Evolutionary conservation across 2,329 filamentous ascomycete species (phyloP).

Genomic region (Dactylellina sp.): DNA sequence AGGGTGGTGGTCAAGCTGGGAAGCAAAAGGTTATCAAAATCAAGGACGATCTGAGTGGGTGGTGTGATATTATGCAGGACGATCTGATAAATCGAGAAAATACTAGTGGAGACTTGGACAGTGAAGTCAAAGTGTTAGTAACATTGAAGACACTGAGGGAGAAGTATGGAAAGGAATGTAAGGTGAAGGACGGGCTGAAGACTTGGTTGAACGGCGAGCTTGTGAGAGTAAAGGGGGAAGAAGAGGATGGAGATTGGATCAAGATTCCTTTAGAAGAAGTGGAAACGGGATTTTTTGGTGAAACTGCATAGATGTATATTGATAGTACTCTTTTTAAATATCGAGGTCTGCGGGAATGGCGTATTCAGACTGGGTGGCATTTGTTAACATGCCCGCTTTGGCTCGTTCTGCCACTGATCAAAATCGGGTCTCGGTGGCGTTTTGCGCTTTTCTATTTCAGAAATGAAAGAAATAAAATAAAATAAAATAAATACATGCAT

Average conservation of each 20-base stretch:
- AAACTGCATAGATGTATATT: slow-evolving; percentile 2
- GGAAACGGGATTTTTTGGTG: slow-evolving; percentile 32
- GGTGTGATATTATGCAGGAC: slow-evolving; percentile 42
- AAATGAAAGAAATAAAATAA: too few relatives aligned
- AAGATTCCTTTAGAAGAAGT: slow-evolving; percentile 43
- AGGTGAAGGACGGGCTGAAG: slow-evolving; percentile 19
- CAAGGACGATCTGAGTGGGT: slow-evolving; percentile 31
- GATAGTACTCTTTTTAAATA: background rate
- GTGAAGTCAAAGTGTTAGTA: slow-evolving; percentile 37
- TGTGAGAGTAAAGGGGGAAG: slow-evolving; percentile 26
- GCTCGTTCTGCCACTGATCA: too few relatives aligned
- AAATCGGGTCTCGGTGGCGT: too few relatives aligned
- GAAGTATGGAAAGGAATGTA: slow-evolving; percentile 27
- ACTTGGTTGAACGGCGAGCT: slow-evolving; percentile 25
- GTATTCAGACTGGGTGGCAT: background rate
- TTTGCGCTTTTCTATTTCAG: too few relatives aligned
- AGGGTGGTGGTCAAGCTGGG: slow-evolving; percentile 4
- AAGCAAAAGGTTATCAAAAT: slow-evolving; percentile 30
- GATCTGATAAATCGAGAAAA: slow-evolving; percentile 33
- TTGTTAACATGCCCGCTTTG: too few relatives aligned
- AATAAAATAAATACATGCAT: too few relatives aligned
- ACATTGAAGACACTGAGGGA: slow-evolving; percentile 44
- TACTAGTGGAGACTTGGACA: slow-evolving; percentile 27
- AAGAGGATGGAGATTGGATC: slow-evolving; percentile 46
- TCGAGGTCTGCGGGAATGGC: background rate